Evolutionary conservation across 768 basidiomycete genomes (phyloP).

Genomic region (Russula sp.): DNA sequence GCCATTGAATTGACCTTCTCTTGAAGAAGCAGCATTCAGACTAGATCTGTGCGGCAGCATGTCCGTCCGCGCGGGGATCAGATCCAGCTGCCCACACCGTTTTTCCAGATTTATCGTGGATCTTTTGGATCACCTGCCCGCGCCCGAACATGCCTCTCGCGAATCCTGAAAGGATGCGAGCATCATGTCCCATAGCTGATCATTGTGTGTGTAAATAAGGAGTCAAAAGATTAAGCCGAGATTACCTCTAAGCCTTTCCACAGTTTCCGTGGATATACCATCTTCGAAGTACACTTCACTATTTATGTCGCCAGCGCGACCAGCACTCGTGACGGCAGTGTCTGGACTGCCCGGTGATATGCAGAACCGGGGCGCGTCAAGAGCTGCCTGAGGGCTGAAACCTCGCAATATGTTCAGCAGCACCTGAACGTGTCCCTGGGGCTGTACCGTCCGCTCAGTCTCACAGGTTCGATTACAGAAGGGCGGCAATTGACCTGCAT

Average conservation of each 20-base stretch:
- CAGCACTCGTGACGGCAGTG: neutral
- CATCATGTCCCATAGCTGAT: conserved; percentile 86
- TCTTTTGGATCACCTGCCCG: conserved; percentile 85
- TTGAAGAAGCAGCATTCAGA: neutral
- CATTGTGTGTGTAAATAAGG: neutral
- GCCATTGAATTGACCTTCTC: neutral
- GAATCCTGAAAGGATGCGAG: conserved; percentile 55
- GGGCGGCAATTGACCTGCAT: conserved; percentile 55
- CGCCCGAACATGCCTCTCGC: conserved; percentile 65
- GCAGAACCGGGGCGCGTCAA: conserved; percentile 37
- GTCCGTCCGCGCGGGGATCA: conserved; percentile 84
- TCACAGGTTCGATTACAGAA: neutral
- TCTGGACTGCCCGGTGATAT: conserved; percentile 5
- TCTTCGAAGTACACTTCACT: conserved; percentile 74
- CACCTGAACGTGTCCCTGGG: conserved; percentile 95
- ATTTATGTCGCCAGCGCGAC: conserved; percentile 73
- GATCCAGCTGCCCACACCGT: conserved; percentile 95
- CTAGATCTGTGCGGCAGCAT: conserved; percentile 74
- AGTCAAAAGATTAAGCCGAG: neutral
- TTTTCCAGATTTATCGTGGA: conserved; percentile 56
- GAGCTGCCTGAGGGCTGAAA: conserved; percentile 78
- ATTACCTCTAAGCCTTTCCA: conserved; percentile 61
- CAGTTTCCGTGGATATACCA: conserved; percentile 55
- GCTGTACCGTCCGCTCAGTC: conserved; percentile 39
- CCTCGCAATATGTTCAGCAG: conserved; percentile 86